phyloP scores from a whole-genome alignment of 192 early-diverging fungal species.

The Coemansia sp. region DNA sequence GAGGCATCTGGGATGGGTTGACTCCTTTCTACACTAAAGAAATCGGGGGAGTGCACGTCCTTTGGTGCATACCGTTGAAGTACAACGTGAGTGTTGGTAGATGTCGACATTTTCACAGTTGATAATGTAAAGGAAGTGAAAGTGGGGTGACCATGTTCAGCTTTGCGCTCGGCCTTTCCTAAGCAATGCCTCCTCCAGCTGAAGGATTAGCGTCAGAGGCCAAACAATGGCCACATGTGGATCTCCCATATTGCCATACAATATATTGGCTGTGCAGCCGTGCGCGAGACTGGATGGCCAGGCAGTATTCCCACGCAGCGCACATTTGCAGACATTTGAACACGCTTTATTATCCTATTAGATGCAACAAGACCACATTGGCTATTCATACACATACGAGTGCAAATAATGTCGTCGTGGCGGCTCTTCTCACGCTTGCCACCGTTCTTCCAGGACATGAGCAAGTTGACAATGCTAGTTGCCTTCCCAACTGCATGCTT shows the following conservation, averaged over 20 bases:
- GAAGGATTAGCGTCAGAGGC: too few species aligned
- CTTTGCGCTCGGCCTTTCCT: too few species aligned
- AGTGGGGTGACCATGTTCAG: too few species aligned
- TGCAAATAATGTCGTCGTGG: not conserved
- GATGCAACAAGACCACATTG: not conserved
- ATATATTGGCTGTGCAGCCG: not conserved
- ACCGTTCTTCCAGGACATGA: constrained; percentile 1
- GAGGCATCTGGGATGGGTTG: constrained; percentile 15
- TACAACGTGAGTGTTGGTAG: constrained; percentile 31
- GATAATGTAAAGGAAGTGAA: not conserved
- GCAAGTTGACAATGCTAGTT: constrained; percentile 10
- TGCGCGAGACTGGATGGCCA: not conserved
- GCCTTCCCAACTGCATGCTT: constrained; percentile 67
- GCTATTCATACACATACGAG: not conserved
- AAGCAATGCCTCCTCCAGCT: too few species aligned
- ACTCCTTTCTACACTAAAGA: constrained; percentile 25
- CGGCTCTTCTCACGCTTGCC: not conserved
- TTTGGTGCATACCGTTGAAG: constrained; percentile 22
- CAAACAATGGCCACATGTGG: not conserved
- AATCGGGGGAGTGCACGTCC: constrained; percentile 19
- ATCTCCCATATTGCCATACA: not conserved
- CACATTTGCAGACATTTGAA: not conserved
- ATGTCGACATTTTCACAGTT: not conserved
- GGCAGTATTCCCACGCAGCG: not conserved
- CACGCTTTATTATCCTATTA: not conserved